A percentile compares a stretch with the other conserved stretches of the same genome.
Evolutionary conservation across 345 rosid genomes (phyloP).

Genomic region (Melastoma malabathricum): DNA sequence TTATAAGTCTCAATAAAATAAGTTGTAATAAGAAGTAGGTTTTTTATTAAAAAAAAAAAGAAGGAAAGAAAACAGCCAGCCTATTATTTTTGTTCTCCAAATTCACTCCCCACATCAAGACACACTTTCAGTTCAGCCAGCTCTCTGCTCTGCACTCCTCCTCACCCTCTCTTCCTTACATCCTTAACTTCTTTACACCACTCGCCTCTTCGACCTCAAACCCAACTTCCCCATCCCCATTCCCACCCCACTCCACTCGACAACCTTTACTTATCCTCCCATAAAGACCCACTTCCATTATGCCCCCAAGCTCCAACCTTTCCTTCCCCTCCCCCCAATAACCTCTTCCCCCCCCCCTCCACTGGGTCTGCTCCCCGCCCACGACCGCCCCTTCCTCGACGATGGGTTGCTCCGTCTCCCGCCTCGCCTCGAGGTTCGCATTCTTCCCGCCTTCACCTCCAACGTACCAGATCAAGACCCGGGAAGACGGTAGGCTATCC

Average conservation of each 20-base stretch:
- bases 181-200: background rate
- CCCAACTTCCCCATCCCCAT: conserved; percentile 6
- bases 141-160: background rate
- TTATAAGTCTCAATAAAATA: too few relatives aligned
- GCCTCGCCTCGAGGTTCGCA: conserved; percentile 89
- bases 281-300: too few relatives aligned
- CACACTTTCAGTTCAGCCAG: background rate
- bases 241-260: background rate
- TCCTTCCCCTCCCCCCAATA: background rate
- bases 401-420: conserved; percentile 95
- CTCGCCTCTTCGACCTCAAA: conserved; percentile 1
- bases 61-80: too few relatives aligned
- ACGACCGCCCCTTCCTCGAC: background rate
- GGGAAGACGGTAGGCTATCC: conserved; percentile 47
- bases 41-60: too few relatives aligned
- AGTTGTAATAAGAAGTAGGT: too few relatives aligned
- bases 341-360: conserved; percentile 8
- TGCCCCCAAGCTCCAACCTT: too few relatives aligned
- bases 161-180: background rate
- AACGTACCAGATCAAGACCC: conserved; percentile 64
- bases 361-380: background rate
- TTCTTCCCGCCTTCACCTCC: conserved; percentile 98
- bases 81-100: background rate
- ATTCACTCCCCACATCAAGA: background rate
- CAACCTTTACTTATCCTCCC: background rate